These are phyloP conservation scores for Luvunga scandens DNA, from an alignment of 345 rosid species.

Conservation along the genomic window DNA sequence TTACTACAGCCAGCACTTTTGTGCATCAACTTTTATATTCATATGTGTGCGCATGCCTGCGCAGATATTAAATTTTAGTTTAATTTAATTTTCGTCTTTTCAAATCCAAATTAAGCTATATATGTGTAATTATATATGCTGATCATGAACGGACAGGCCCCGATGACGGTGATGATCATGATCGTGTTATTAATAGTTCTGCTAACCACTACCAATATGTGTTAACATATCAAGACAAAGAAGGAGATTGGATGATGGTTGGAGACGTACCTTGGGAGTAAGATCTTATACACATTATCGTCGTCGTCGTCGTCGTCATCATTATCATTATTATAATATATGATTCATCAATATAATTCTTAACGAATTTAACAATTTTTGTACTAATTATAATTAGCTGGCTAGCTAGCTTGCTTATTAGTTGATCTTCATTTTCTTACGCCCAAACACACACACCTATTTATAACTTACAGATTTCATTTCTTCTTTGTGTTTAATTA, in stretches of 20 bases:
- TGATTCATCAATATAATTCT: not conserved
- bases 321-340: not conserved
- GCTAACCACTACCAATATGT: constrained; percentile 15
- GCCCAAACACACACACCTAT: too few species aligned
- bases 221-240: constrained; percentile 59
- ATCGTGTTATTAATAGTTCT: not conserved
- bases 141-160: constrained; percentile 11
- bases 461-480: not conserved
- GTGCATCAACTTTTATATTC: too few species aligned
- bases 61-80: too few species aligned
- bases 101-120: not conserved
- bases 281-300: not conserved
- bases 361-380: not conserved
- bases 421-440: not conserved
- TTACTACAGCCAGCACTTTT: too few species aligned
- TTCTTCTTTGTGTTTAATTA: not conserved
- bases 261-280: constrained; percentile 75
- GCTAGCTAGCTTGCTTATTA: not conserved
- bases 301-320: too few species aligned
- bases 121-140: not conserved
- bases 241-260: constrained; percentile 67
- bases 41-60: too few species aligned
- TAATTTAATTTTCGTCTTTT: too few species aligned
- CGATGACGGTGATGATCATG: not conserved
- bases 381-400: not conserved